Base-by-base conservation (phyloP, 2,329 filamentous ascomycete species). In the Microdochium bolleyi region DNA sequence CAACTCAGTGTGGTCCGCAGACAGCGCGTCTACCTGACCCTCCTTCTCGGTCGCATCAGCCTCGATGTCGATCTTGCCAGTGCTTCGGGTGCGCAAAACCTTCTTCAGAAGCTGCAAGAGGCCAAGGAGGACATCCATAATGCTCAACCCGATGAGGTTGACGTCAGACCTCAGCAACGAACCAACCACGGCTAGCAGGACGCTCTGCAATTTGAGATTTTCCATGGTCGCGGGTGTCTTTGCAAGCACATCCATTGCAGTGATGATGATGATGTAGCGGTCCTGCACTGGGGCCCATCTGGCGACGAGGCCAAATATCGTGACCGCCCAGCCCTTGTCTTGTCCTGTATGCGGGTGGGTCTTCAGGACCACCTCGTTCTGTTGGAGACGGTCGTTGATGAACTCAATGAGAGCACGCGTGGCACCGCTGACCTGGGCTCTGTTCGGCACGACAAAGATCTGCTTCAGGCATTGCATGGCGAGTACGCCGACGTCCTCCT, bases 261-360 rank as follows among this genome's bases (percentile, higher is more conserved):
- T 87, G 48, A 96, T 80, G 49, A 96, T 76, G 53, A 97, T 94
- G 38, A 92, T 83, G 71, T 95, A 97, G 52, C 94, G 87, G 64
- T 96, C 90, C 67, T 97, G 92, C 1, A 97, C 92, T 0, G 94
- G 91, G 0, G 91, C 87, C 91, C 92, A 97, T 54, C 84, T 82
- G 16, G 90, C 85, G 51, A 92, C 79, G 56, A 92, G 79, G 61
- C 87, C 83, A 66, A 95, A 89, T 50, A 97, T 77, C 53, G 84
- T 86, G 24, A 90, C 87, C 1, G 90, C 86, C 92, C 92, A 97
- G 50, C 82, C 87, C 48, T 74, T 72, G 60, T 80, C 77, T 46
- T 69, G 67, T 44, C 73, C 70, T 10, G 66, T 72, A 24, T 69
- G 65, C 13, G 70, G 58, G 52, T 77, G 67, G 24, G 70, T 67